phyloP scores from a whole-genome alignment of 2,329 filamentous ascomycete genomes.

The Pseudogymnoascus sp. region DNA sequence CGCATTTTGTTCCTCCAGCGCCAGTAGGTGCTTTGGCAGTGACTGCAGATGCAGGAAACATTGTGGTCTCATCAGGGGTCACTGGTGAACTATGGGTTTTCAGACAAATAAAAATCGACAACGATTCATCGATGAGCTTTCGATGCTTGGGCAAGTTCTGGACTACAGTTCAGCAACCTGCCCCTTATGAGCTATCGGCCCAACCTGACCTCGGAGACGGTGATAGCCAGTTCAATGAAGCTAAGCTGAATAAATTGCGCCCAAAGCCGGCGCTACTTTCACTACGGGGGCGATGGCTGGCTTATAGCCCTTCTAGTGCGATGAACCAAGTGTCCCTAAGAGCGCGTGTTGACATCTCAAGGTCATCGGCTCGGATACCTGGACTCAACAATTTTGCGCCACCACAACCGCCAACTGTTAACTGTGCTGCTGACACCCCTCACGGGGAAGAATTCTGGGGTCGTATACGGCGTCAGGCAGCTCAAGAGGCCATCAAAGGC shows the following conservation, averaged over 20 bases:
- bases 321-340: constrained; percentile 63
- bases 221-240: constrained; percentile 34
- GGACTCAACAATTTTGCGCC: constrained; percentile 54
- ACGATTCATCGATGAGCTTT: constrained; percentile 40
- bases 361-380: constrained; percentile 44
- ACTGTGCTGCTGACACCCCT: constrained; percentile 63
- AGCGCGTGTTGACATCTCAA: constrained; percentile 51
- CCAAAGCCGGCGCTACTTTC: constrained; percentile 52
- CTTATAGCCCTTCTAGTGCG: constrained; percentile 62
- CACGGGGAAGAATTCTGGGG: constrained; percentile 64
- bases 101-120: constrained; percentile 38
- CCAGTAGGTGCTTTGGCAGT: constrained; percentile 67
- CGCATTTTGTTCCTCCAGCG: constrained; percentile 58
- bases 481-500: constrained; percentile 67
- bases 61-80: constrained; percentile 68
- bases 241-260: constrained; percentile 17
- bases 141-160: constrained; percentile 81
- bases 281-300: constrained; percentile 66
- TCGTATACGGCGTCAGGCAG: constrained; percentile 69
- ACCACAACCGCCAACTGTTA: constrained; percentile 59
- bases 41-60: constrained; percentile 60
- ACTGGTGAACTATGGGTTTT: constrained; percentile 87
- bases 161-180: constrained; percentile 68
- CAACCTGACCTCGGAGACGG: constrained; percentile 19
- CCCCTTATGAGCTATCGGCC: constrained; percentile 31